These are phyloP conservation scores for Amaranthus palmeri DNA, from an alignment of 148 eudicot species.

Conservation along the genomic window DNA sequence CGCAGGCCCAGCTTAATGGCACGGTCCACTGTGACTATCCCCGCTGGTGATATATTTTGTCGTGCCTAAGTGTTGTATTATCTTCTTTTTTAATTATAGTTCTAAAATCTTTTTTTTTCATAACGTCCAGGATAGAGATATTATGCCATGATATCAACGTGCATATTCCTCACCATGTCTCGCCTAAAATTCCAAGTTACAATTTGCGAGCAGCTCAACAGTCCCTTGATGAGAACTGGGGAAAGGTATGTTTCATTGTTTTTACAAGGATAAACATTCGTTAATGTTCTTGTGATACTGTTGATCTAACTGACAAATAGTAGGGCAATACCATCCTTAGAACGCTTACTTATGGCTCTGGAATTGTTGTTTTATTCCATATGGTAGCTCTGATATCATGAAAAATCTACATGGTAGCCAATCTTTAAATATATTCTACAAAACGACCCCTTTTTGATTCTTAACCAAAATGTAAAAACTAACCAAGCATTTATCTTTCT, in stretches of 20 bases:
- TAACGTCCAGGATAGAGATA: constrained; percentile 60
- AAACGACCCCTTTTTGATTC: too few relatives aligned
- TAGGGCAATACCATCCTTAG: too few relatives aligned
- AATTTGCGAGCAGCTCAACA: constrained; percentile 82
- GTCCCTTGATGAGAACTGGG: constrained; percentile 83
- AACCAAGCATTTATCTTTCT: too few relatives aligned
- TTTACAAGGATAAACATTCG: not conserved
- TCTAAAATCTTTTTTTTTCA: constrained; percentile 2
- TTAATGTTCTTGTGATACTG: too few relatives aligned
- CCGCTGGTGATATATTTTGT: constrained; percentile 47
- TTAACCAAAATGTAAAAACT: too few relatives aligned
- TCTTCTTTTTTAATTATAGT: not conserved
- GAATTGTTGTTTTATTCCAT: too few relatives aligned
- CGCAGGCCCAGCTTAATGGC: constrained; percentile 91
- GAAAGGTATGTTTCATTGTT: constrained; percentile 48
- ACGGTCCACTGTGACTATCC: constrained; percentile 97
- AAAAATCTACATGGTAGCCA: too few relatives aligned
- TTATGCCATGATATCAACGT: constrained; percentile 88
- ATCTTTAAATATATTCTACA: too few relatives aligned
- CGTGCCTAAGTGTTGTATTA: not conserved
- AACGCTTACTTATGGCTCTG: too few relatives aligned
- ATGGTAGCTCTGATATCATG: too few relatives aligned
- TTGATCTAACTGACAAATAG: too few relatives aligned
- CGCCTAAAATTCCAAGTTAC: constrained; percentile 90
- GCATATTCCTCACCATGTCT: constrained; percentile 93